Conservation (phyloP, 2,329 filamentous ascomycete species). For the Dothideomycetes sp. region DNA sequence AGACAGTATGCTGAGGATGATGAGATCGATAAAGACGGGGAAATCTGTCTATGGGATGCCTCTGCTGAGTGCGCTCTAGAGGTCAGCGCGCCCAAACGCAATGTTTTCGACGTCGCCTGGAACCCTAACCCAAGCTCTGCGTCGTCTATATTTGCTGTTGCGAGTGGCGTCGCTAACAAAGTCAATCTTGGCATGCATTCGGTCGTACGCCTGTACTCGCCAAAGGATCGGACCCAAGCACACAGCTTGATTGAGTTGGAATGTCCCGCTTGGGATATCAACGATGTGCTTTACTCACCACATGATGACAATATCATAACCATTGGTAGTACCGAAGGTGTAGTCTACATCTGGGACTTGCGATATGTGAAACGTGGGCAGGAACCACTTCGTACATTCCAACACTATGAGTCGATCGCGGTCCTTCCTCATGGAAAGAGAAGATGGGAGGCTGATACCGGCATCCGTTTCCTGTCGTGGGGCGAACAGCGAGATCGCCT, state of each 20-base stretch:
- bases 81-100: slow-evolving; percentile 41
- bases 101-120: slow-evolving; percentile 52
- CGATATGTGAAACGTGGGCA: slow-evolving; percentile 33
- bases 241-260: slow-evolving; percentile 38
- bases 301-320: slow-evolving; percentile 44
- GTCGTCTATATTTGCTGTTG: slow-evolving; percentile 43
- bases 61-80: slow-evolving; percentile 31
- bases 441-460: slow-evolving; percentile 47
- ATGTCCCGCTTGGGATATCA: slow-evolving; percentile 52
- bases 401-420: slow-evolving; percentile 43
- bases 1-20: slow-evolving; percentile 18
- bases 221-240: slow-evolving; percentile 25
- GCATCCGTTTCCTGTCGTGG: slow-evolving; percentile 51
- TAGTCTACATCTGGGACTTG: slow-evolving; percentile 52
- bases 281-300: slow-evolving; percentile 44
- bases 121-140: slow-evolving; percentile 35
- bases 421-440: slow-evolving; percentile 35
- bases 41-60: slow-evolving; percentile 47
- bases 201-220: slow-evolving; percentile 45
- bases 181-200: slow-evolving; percentile 36
- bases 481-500: slow-evolving; percentile 42
- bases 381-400: slow-evolving; percentile 39
- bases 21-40: slow-evolving; percentile 35
- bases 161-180: slow-evolving; percentile 34
- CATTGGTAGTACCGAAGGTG: slow-evolving; percentile 51